A percentile compares a stretch with the other conserved stretches of the same genome.
Evolutionary conservation across 768 basidiomycete genomes (phyloP).

Genomic region (Leccinum aurantiacum): DNA sequence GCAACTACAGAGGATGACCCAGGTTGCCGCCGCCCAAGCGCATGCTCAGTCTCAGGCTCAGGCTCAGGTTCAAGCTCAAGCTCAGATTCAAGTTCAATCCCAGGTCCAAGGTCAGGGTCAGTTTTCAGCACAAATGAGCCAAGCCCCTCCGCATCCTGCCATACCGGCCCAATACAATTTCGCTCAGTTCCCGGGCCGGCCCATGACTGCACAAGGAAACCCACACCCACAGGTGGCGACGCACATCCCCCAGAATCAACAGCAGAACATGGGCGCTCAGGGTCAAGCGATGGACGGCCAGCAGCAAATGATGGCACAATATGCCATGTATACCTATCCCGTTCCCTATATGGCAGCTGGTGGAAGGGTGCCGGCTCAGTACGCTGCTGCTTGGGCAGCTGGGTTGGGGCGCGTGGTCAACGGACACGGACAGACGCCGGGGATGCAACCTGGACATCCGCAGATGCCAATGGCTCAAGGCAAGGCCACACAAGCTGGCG

Average conservation of each 20-base stretch:
- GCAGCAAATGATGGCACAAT: slow-evolving; percentile 34
- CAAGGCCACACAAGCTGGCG: slow-evolving; percentile 34
- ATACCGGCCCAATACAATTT: slow-evolving; percentile 35
- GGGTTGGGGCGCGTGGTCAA: slow-evolving; percentile 24
- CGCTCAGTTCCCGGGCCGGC: slow-evolving; percentile 30
- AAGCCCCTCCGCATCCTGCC: slow-evolving; percentile 14
- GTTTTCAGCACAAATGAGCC: too few species aligned
- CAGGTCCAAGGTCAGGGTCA: too few species aligned
- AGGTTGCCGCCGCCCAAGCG: too few species aligned
- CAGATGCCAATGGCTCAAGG: slow-evolving; percentile 34
- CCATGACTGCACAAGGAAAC: slow-evolving; percentile 29
- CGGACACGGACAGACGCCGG: slow-evolving; percentile 29
- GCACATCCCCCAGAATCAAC: slow-evolving; percentile 29
- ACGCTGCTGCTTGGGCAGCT: slow-evolving; percentile 26
- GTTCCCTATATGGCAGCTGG: slow-evolving; percentile 19
- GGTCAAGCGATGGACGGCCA: slow-evolving; percentile 25
- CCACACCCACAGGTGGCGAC: slow-evolving; percentile 26
- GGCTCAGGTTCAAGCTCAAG: too few species aligned
- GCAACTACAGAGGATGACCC: too few species aligned
- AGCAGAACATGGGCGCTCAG: slow-evolving; percentile 29
- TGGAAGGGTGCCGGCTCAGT: slow-evolving; percentile 20
- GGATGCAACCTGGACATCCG: slow-evolving; percentile 30
- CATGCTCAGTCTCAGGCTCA: too few species aligned
- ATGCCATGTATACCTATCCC: slow-evolving; percentile 28
- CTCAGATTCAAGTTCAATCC: too few species aligned